Evolutionary conservation across 257 asterid genomes (phyloP).

Genomic region (Thymus quinquecostatus): DNA sequence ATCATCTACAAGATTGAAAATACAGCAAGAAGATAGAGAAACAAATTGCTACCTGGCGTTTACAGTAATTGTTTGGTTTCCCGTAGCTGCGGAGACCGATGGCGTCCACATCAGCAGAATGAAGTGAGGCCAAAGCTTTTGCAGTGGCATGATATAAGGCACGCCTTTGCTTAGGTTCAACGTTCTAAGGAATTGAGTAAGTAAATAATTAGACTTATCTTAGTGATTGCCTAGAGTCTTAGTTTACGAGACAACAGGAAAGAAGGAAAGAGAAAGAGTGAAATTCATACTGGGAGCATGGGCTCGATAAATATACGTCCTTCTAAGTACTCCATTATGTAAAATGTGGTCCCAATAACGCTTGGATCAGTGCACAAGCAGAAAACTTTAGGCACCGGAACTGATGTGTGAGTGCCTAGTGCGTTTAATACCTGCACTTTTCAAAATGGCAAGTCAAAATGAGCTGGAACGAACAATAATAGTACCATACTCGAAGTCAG

Average conservation of each 20-base stretch:
- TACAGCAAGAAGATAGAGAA: background rate
- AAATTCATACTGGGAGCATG: constrained; percentile 67
- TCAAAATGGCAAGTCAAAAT: constrained; percentile 26
- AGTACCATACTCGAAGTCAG: background rate
- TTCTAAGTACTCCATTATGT: constrained; percentile 94
- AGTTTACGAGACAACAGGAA: constrained; percentile 12
- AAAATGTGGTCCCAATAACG: constrained; percentile 91
- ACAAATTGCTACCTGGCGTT: constrained; percentile 70
- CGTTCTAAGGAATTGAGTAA: constrained; percentile 50
- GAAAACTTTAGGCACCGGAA: constrained; percentile 92
- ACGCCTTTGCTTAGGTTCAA: constrained; percentile 69
- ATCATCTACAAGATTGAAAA: constrained; percentile 5
- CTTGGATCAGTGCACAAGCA: constrained; percentile 84
- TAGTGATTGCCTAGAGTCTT: constrained; percentile 8
- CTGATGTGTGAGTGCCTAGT: constrained; percentile 68
- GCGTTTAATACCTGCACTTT: constrained; percentile 79
- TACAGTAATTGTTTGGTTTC: constrained; percentile 75
- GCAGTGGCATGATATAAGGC: constrained; percentile 77
- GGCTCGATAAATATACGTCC: constrained; percentile 92
- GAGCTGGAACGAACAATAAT: background rate
- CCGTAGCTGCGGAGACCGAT: constrained; percentile 78
- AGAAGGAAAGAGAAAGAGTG: constrained; percentile 18
- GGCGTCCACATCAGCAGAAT: constrained; percentile 78
- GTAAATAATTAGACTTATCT: constrained; percentile 13
- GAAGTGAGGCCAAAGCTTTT: constrained; percentile 80